A percentile compares a stretch with the other conserved stretches of the same genome.
These are phyloP conservation scores for Boletus reticulatus DNA, from an alignment of 768 basidiomycete species.

Conservation along the genomic window DNA sequence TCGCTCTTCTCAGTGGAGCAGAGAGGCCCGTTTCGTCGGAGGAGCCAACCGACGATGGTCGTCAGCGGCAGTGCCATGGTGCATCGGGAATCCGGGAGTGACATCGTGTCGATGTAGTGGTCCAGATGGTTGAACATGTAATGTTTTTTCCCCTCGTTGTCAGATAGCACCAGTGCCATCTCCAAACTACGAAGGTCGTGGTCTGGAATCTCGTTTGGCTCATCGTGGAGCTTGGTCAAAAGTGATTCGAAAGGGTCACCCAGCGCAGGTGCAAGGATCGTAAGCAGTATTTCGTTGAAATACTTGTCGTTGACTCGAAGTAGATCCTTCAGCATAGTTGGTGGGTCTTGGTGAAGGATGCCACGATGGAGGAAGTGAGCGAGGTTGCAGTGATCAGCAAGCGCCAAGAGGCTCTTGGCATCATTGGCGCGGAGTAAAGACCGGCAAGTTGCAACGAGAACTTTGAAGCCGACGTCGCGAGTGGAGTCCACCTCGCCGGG, in stretches of 20 bases:
- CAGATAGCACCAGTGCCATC: slow-evolving; percentile 1
- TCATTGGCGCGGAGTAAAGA: too few relatives aligned
- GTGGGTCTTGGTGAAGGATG: too few relatives aligned
- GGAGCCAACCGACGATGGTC: slow-evolving; percentile 3
- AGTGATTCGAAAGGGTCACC: slow-evolving; percentile 2
- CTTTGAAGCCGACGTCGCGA: too few relatives aligned
- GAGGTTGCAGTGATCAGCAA: too few relatives aligned
- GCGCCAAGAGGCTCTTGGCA: too few relatives aligned
- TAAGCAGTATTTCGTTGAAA: not conserved
- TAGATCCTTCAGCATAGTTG: not conserved
- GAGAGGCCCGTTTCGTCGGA: not conserved
- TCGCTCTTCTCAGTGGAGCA: not conserved
- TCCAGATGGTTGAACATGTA: slow-evolving; percentile 3
- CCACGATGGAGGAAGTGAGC: too few relatives aligned
- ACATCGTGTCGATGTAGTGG: not conserved
- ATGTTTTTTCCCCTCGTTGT: not conserved
- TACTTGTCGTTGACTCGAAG: not conserved
- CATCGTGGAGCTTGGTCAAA: not conserved
- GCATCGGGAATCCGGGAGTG: not conserved
- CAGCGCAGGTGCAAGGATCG: slow-evolving; percentile 1
- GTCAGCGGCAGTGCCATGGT: slow-evolving; percentile 1
- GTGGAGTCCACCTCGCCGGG: too few relatives aligned
- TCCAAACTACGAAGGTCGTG: slow-evolving; percentile 3
- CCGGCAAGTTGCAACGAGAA: too few relatives aligned
- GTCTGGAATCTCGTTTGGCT: slow-evolving; percentile 1